Percentiles rank a stretch among this genome's conserved stretches.
Evolutionary conservation across 2,329 filamentous ascomycete genomes (phyloP).

Genomic region (Claviceps capensis): DNA sequence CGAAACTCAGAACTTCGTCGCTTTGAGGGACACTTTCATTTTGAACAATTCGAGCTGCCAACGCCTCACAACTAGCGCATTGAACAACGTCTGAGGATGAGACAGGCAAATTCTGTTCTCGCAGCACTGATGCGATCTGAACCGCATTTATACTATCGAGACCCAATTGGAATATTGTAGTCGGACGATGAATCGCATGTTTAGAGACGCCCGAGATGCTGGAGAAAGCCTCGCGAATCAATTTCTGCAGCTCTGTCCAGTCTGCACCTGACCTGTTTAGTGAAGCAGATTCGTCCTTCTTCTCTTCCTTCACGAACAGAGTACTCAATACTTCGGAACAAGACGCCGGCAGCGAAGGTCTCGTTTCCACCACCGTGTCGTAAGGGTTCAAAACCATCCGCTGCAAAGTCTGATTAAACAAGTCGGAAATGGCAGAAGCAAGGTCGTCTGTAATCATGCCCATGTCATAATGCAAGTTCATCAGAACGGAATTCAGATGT

Average conservation of each 20-base stretch:
- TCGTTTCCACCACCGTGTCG: slow-evolving; percentile 1
- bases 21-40: slow-evolving; percentile 2
- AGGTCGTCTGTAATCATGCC: slow-evolving; percentile 20
- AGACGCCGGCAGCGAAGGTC: neutral
- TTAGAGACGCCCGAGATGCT: slow-evolving; percentile 39
- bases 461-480: slow-evolving; percentile 51
- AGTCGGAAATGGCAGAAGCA: slow-evolving; percentile 15
- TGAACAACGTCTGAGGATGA: slow-evolving; percentile 65
- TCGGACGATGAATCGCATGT: slow-evolving; percentile 40
- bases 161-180: slow-evolving; percentile 76
- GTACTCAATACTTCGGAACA: slow-evolving; percentile 7
- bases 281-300: slow-evolving; percentile 5
- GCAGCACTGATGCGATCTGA: slow-evolving; percentile 59
- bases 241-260: slow-evolving; percentile 38
- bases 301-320: slow-evolving; percentile 11
- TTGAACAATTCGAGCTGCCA: slow-evolving; percentile 18
- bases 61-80: slow-evolving; percentile 31
- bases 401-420: slow-evolving; percentile 18
- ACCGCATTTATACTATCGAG: slow-evolving; percentile 81
- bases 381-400: slow-evolving; percentile 15
- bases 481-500: slow-evolving; percentile 34
- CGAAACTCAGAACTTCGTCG: slow-evolving; percentile 10
- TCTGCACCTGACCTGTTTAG: slow-evolving; percentile 10
- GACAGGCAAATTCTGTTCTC: slow-evolving; percentile 41
- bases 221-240: slow-evolving; percentile 43